Percentiles rank a stretch among this genome's conserved stretches.
These are phyloP conservation scores for Bidens hawaiensis DNA, from an alignment of 140 eudicot genomes.

Conservation along the genomic window DNA sequence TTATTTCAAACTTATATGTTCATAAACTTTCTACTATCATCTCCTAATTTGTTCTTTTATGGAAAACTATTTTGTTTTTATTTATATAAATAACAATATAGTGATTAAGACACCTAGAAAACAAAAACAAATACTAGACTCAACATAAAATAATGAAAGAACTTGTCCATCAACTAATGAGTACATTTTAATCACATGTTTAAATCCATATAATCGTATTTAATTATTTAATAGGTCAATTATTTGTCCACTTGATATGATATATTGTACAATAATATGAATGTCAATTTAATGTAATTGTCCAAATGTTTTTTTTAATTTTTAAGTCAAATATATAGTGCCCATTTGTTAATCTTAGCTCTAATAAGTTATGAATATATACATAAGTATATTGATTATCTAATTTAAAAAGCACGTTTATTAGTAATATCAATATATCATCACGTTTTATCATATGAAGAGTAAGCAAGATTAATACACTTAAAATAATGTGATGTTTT, in stretches of 20 bases:
- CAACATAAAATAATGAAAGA: background rate
- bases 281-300: background rate
- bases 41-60: background rate
- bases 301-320: background rate
- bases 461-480: background rate
- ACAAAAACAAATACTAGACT: background rate
- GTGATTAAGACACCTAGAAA: background rate
- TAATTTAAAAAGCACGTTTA: background rate
- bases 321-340: background rate
- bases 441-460: background rate
- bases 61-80: background rate
- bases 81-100: background rate
- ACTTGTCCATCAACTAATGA: background rate
- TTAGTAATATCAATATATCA: too few species aligned
- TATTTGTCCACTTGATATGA: background rate
- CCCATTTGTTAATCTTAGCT: background rate
- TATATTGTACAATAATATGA: background rate
- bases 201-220: background rate
- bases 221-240: background rate
- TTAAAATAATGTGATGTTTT: background rate
- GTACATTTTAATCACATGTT: background rate
- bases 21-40: conserved; percentile 5
- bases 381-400: background rate
- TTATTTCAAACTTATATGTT: conserved; percentile 12
- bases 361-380: background rate